Evolutionary conservation across 108 stramenopile genomes (phyloP).

Genomic region (Discostella pseudostelligera): DNA sequence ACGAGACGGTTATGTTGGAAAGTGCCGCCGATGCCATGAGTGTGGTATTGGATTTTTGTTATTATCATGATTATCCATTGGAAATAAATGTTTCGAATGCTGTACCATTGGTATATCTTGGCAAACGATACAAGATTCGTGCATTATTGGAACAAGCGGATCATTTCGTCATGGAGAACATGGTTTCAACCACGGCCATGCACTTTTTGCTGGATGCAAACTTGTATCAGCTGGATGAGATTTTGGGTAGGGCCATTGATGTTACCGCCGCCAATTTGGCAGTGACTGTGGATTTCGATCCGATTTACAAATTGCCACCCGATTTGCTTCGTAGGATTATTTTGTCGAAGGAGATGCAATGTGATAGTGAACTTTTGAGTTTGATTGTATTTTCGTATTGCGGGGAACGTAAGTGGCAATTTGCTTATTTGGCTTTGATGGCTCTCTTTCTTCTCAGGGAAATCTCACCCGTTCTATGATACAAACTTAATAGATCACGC

Average conservation of each 20-base stretch:
- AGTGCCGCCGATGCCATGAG: constrained; percentile 39
- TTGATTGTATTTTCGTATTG: constrained; percentile 50
- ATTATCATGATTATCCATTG: constrained; percentile 32
- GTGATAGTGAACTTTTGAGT: constrained; percentile 44
- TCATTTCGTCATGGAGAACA: constrained; percentile 29
- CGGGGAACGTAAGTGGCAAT: constrained; percentile 25
- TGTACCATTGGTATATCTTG: constrained; percentile 42
- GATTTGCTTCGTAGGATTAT: constrained; percentile 38
- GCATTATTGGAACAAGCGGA: constrained; percentile 34
- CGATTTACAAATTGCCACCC: constrained; percentile 39
- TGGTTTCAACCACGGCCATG: constrained; percentile 30
- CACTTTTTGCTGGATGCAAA: constrained; percentile 40
- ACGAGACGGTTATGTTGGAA: constrained; percentile 43
- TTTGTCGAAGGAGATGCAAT: constrained; percentile 23
- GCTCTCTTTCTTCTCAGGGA: background rate
- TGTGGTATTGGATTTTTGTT: constrained; percentile 39
- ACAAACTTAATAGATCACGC: constrained; percentile 18
- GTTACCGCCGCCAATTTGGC: constrained; percentile 40
- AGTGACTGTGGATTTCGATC: constrained; percentile 39
- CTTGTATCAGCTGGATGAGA: constrained; percentile 39
- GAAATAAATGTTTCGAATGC: constrained; percentile 43
- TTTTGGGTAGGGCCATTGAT: constrained; percentile 39
- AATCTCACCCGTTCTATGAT: background rate
- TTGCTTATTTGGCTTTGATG: background rate
- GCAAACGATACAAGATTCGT: constrained; percentile 41